A percentile compares a stretch with the other conserved stretches of the same genome.
Conservation (phyloP, 1,284 basidiomycete species). For the Exobasidium cylindrosporum region DNA sequence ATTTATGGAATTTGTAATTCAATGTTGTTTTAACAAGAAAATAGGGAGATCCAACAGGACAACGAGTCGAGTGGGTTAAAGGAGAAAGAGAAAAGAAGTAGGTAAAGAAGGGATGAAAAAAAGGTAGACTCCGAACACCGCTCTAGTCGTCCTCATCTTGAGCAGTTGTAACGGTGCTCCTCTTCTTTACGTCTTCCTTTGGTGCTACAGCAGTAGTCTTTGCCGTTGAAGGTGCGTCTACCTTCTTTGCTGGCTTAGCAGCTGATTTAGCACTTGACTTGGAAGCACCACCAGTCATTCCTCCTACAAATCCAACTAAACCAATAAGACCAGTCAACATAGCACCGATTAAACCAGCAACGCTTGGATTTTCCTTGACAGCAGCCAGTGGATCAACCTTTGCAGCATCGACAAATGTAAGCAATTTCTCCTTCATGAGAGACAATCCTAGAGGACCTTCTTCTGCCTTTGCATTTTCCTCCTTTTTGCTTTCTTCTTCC, state of each 20-base stretch:
- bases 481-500: conserved; percentile 16
- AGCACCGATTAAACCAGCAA: conserved; percentile 41
- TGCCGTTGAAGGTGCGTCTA: conserved; percentile 26
- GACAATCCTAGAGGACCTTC: conserved; percentile 19
- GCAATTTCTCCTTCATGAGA: neutral
- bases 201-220: conserved; percentile 38
- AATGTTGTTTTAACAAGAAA: too few species aligned
- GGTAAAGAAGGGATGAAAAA: neutral
- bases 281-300: conserved; percentile 28
- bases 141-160: conserved; percentile 35
- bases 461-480: conserved; percentile 20
- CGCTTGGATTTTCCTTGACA: conserved; percentile 43
- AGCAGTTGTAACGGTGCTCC: conserved; percentile 32
- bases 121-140: conserved; percentile 8
- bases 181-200: conserved; percentile 37
- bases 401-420: conserved; percentile 27
- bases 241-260: conserved; percentile 39
- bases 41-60: too few species aligned
- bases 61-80: too few species aligned
- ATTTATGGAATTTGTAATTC: too few species aligned
- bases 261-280: conserved; percentile 14
- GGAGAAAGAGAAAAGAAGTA: too few species aligned
- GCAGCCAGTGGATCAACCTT: conserved; percentile 41
- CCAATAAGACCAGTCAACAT: conserved; percentile 38
- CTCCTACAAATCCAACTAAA: conserved; percentile 37